Evolutionary conservation across 2,329 filamentous ascomycete species (phyloP).

Genomic region (Sporothrix curviconia): DNA sequence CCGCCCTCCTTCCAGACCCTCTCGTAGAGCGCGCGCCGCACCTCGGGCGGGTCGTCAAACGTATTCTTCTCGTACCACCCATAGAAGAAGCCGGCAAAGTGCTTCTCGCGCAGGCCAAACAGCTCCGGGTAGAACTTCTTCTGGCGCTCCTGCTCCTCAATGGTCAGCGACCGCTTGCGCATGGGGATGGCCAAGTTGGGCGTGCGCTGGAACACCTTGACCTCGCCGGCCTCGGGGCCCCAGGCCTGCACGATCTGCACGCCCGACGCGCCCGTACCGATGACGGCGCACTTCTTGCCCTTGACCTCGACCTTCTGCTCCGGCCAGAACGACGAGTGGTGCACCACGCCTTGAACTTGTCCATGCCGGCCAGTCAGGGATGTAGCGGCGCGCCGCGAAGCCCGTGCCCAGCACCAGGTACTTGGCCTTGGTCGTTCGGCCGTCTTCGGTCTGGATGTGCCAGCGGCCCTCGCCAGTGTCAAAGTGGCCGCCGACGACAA

Average conservation of each 20-base stretch:
- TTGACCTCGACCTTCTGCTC: slow-evolving; percentile 48
- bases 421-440: slow-evolving; percentile 41
- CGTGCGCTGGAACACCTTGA: slow-evolving; percentile 60
- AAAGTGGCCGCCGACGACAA: slow-evolving; percentile 46
- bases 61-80: slow-evolving; percentile 49
- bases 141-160: slow-evolving; percentile 42
- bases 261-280: slow-evolving; percentile 59
- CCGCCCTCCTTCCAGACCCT: slow-evolving; percentile 45
- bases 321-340: slow-evolving; percentile 58
- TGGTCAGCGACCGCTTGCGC: slow-evolving; percentile 42
- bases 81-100: slow-evolving; percentile 54
- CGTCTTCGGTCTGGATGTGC: slow-evolving; percentile 42
- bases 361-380: slow-evolving; percentile 53
- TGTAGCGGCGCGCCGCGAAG: slow-evolving; percentile 54
- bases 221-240: slow-evolving; percentile 42
- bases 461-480: slow-evolving; percentile 42
- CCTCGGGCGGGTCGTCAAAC: slow-evolving; percentile 45
- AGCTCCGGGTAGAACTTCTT: slow-evolving; percentile 43
- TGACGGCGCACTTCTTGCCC: slow-evolving; percentile 53
- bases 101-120: slow-evolving; percentile 45
- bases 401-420: slow-evolving; percentile 49
- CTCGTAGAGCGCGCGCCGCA: slow-evolving; percentile 44
- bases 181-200: slow-evolving; percentile 61
- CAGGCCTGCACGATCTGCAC: slow-evolving; percentile 59
- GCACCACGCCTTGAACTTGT: slow-evolving; percentile 52